Conservation (phyloP, 1,284 basidiomycete genomes). For the Schizophyllum commune region DNA sequence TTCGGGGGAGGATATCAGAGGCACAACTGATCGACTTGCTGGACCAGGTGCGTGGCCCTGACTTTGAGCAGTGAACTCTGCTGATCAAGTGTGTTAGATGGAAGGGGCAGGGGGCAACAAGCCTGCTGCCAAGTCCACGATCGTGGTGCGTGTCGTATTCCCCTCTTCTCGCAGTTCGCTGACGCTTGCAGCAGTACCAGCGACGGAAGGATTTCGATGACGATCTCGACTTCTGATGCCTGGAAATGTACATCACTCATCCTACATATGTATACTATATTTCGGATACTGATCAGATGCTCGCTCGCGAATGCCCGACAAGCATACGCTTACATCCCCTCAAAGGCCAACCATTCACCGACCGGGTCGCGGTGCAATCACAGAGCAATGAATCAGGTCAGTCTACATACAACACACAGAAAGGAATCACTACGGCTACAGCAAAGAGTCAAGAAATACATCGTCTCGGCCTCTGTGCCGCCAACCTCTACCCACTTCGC, state of each 20-base stretch:
- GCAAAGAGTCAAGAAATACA: neutral
- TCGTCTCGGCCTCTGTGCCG: neutral
- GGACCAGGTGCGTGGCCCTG: conserved; percentile 65
- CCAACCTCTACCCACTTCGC: too few relatives aligned
- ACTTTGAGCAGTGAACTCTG: neutral
- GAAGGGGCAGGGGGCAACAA: conserved; percentile 53
- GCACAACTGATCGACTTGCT: conserved; percentile 85
- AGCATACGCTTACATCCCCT: too few relatives aligned
- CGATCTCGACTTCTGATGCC: conserved; percentile 53
- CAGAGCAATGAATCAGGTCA: too few relatives aligned
- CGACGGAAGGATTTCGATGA: conserved; percentile 64
- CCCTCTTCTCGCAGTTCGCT: neutral
- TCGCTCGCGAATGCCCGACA: too few relatives aligned
- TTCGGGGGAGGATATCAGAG: conserved; percentile 82
- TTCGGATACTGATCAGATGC: too few relatives aligned
- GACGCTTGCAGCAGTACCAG: conserved; percentile 47
- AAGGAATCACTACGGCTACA: neutral
- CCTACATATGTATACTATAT: too few relatives aligned
- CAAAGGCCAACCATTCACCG: too few relatives aligned
- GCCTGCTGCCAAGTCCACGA: conserved; percentile 50
- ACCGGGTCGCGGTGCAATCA: too few relatives aligned
- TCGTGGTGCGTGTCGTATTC: conserved; percentile 47
- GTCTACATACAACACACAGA: neutral
- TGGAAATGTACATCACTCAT: neutral
- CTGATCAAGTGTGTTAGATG: conserved; percentile 35